A percentile compares a stretch with the other conserved stretches of the same genome.
These are phyloP conservation scores for Usnea hakonensis DNA, from an alignment of 495 filamentous ascomycete species.

Conservation along the genomic window DNA sequence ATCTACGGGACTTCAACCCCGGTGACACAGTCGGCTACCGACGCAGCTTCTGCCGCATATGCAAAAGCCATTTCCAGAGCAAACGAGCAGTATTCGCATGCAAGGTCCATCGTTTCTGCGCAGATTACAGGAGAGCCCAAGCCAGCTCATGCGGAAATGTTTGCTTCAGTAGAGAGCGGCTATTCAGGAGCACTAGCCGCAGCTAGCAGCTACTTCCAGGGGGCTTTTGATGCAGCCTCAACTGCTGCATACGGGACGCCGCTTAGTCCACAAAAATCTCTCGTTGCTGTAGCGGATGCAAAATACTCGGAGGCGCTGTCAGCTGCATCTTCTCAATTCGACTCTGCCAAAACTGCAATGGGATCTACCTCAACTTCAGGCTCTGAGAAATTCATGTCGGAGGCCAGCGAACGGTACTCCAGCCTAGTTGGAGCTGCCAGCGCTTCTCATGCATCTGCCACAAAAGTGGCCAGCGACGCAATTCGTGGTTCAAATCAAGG, in stretches of 20 bases:
- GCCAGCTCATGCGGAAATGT: conserved; percentile 51
- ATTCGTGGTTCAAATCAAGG: conserved; percentile 36
- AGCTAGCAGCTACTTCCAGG: conserved; percentile 50
- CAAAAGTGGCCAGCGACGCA: conserved; percentile 30
- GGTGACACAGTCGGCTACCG: conserved; percentile 33
- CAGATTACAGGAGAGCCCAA: conserved; percentile 61
- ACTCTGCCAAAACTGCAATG: conserved; percentile 47
- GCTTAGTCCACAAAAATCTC: conserved; percentile 23
- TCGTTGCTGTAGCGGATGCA: conserved; percentile 30
- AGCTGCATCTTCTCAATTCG: conserved; percentile 50
- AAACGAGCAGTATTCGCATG: conserved; percentile 55
- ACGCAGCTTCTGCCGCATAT: conserved; percentile 52
- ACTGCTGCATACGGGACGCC: conserved; percentile 39
- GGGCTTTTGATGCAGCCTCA: conserved; percentile 41
- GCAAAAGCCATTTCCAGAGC: conserved; percentile 52
- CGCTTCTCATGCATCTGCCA: conserved; percentile 27
- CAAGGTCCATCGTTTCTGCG: conserved; percentile 54
- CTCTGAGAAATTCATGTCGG: conserved; percentile 25
- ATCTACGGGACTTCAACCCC: conserved; percentile 55
- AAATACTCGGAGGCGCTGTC: conserved; percentile 28
- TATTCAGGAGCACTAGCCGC: conserved; percentile 59
- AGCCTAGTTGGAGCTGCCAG: conserved; percentile 24
- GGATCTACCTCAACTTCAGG: conserved; percentile 28
- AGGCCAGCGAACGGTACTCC: conserved; percentile 24
- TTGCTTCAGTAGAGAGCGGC: conserved; percentile 58